Evolutionary conservation across 2,329 filamentous ascomycete species (phyloP), one percentile per base, ranked within the genome.

Genomic region (Plectosphaerella plurivora): DNA sequence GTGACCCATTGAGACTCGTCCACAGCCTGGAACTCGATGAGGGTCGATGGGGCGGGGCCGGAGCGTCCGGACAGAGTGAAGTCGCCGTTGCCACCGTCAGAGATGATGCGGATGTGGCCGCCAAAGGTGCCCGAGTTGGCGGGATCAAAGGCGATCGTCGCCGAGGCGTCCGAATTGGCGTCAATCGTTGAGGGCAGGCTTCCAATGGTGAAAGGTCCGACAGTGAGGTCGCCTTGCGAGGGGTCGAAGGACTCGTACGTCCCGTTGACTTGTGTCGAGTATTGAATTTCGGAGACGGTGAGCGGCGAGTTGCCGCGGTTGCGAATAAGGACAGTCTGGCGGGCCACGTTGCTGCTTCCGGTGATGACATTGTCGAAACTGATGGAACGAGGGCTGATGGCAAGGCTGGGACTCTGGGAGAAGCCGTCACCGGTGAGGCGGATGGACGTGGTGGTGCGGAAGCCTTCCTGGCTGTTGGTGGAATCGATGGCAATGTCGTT

Each of bases 21-120:
- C 0, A 68, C 60, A 0, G 69, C 76, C 60, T 84, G 75, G 61
- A 83, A 84, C 58, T 83, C 76, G 4, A 84, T 62, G 1, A 79
- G 60, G 0, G 77, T 78, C 0, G 66, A 65, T 1, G 82, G 76
- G 0, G 74, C 64, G 2, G 73, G 72, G 0, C 78, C 79, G 8
- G 79, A 73, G 2, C 73, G 71, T 14, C 71, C 81, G 1, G 76
- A 66, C 14, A 83, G 67, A 25, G 73, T 71, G 11, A 83, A 65
- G 0, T 73, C 68, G 14, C 70, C 68, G 45, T 65, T 74, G 0
- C 81, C 81, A 10, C 80, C 81, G 49, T 69, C 66, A 0, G 79
- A 76, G 14, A 62, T 59, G 4, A 82, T 68, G 16, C 67, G 69
- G 49, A 82, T 57, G 57, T 75, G 83, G 20, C 73, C 73, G 2